A percentile compares a stretch with the other conserved stretches of the same genome.
These are phyloP conservation scores for Trametes maxima DNA, from an alignment of 768 basidiomycete genomes.

Conservation along the genomic window DNA sequence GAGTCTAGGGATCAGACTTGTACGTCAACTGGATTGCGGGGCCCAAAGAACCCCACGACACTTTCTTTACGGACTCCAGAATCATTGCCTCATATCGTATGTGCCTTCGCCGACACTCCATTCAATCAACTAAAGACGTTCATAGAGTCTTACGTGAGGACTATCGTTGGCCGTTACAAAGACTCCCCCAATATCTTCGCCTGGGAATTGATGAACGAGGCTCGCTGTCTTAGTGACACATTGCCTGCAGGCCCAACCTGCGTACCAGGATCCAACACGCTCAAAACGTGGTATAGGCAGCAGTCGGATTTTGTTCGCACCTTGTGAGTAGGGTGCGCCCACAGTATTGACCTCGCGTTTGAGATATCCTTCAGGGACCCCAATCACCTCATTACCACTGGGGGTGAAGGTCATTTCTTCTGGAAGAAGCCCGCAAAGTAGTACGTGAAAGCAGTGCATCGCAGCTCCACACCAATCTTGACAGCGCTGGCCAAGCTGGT, in stretches of 20 bases:
- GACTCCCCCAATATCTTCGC: slow-evolving; percentile 34
- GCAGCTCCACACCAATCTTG: not conserved
- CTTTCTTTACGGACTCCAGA: slow-evolving; percentile 34
- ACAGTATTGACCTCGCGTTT: not conserved
- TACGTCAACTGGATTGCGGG: slow-evolving; percentile 35
- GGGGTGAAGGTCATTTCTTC: slow-evolving; percentile 60
- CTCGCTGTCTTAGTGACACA: slow-evolving; percentile 52
- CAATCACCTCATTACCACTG: slow-evolving; percentile 55
- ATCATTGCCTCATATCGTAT: slow-evolving; percentile 35
- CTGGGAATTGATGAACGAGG: slow-evolving; percentile 55
- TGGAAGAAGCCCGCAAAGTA: slow-evolving; percentile 46
- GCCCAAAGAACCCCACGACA: slow-evolving; percentile 30
- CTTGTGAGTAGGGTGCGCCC: slow-evolving; percentile 40
- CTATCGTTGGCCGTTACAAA: slow-evolving; percentile 36
- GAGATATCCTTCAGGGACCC: slow-evolving; percentile 43
- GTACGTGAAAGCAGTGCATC: slow-evolving; percentile 15
- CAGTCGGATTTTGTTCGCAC: slow-evolving; percentile 54
- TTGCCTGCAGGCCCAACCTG: slow-evolving; percentile 52
- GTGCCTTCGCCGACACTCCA: not conserved
- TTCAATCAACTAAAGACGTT: not conserved
- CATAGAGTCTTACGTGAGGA: slow-evolving; percentile 34
- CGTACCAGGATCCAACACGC: slow-evolving; percentile 46
- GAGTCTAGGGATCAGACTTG: slow-evolving; percentile 38
- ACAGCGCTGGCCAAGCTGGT: slow-evolving; percentile 35
- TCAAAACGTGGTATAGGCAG: slow-evolving; percentile 53